These are phyloP conservation scores for Aspergillus jensenii DNA, from an alignment of 2,329 filamentous ascomycete genomes.

Conservation along the genomic window DNA sequence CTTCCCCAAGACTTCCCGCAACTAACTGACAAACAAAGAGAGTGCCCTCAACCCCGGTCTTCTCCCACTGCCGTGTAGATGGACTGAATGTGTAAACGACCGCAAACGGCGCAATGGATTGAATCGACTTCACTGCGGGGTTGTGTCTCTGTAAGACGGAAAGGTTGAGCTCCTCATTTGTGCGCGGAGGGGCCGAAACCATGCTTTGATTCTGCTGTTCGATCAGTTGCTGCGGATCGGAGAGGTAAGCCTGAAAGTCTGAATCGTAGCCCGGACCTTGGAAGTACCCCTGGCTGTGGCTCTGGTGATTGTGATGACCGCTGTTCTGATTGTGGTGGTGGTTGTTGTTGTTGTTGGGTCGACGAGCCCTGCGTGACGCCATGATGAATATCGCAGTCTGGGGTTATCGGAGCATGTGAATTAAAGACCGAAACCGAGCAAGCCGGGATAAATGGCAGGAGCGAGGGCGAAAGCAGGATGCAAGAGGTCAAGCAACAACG, in stretches of 20 bases:
- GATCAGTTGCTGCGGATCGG: slow-evolving; percentile 32
- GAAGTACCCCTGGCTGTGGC: slow-evolving; percentile 17
- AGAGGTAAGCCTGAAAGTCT: slow-evolving; percentile 55
- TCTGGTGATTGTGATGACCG: slow-evolving; percentile 17
- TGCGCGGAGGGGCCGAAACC: slow-evolving; percentile 54
- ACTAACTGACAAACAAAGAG: slow-evolving; percentile 77
- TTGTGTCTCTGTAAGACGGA: slow-evolving; percentile 79
- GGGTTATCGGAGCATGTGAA: neutral
- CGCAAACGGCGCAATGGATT: slow-evolving; percentile 79
- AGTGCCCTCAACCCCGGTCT: slow-evolving; percentile 79
- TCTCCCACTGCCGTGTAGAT: slow-evolving; percentile 72
- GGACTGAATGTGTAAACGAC: slow-evolving; percentile 80
- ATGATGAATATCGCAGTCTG: slow-evolving; percentile 19
- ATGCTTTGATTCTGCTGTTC: slow-evolving; percentile 29
- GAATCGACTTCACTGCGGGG: slow-evolving; percentile 69
- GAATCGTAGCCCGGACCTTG: slow-evolving; percentile 63
- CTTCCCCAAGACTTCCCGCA: slow-evolving; percentile 45
- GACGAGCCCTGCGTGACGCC: slow-evolving; percentile 33
- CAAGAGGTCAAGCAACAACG: neutral
- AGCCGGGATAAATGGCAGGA: neutral
- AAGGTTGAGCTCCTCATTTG: slow-evolving; percentile 85
- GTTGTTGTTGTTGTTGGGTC: slow-evolving; percentile 30
- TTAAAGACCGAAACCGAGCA: neutral
- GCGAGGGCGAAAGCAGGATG: slow-evolving; percentile 1
- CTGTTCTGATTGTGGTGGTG: slow-evolving; percentile 12